Conservation (phyloP, 805 yeast species). For the Ogataea pini region DNA sequence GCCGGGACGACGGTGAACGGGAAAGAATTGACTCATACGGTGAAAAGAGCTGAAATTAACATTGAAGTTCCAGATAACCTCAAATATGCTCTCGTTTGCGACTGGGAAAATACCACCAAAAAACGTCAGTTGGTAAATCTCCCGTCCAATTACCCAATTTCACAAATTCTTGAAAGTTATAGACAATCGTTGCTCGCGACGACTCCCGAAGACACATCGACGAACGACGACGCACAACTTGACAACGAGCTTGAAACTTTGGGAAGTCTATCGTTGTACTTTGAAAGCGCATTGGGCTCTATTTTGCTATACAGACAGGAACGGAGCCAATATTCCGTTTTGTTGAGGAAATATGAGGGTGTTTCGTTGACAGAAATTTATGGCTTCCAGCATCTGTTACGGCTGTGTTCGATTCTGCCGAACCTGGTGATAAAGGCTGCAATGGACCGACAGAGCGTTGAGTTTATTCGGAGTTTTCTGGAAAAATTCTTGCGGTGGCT, state of each 20-base stretch:
- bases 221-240: constrained; percentile 40
- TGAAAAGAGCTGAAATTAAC: constrained; percentile 43
- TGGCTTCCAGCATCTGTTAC: constrained; percentile 79
- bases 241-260: constrained; percentile 68
- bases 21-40: background rate
- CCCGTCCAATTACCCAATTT: constrained; percentile 59
- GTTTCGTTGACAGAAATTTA: constrained; percentile 48
- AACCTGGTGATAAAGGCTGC: constrained; percentile 76
- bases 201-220: background rate
- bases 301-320: constrained; percentile 74
- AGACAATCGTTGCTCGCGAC: constrained; percentile 6
- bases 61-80: constrained; percentile 63
- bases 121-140: constrained; percentile 68
- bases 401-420: constrained; percentile 78
- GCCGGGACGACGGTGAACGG: constrained; percentile 1
- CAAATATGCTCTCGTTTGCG: constrained; percentile 77
- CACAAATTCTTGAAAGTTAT: constrained; percentile 56
- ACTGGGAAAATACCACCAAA: constrained; percentile 90
- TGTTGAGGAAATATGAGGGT: constrained; percentile 35
- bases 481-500: constrained; percentile 57
- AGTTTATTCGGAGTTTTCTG: constrained; percentile 53
- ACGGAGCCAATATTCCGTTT: constrained; percentile 65
- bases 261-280: constrained; percentile 68
- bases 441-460: constrained; percentile 76
- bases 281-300: constrained; percentile 70